phyloP scores from a whole-genome alignment of 1,139 yeast species.

The Sugiyamaella sp. region DNA sequence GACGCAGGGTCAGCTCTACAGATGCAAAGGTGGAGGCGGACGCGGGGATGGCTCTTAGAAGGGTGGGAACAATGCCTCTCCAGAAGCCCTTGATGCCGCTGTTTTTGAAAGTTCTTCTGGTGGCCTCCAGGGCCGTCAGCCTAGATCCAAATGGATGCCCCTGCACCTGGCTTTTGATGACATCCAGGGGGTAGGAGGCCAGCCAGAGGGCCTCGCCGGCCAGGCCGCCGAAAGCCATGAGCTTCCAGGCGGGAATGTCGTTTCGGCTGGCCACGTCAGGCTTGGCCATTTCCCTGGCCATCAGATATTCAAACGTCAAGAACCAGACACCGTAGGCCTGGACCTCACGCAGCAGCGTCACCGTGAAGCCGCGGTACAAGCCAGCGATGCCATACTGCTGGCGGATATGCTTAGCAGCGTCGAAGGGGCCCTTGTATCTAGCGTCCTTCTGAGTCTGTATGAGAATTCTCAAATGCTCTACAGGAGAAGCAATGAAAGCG shows the following conservation, averaged over 20 bases:
- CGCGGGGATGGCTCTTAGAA: conserved; percentile 71
- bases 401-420: conserved; percentile 54
- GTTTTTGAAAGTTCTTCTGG: conserved; percentile 48
- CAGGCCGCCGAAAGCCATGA: conserved; percentile 63
- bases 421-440: conserved; percentile 50
- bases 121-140: conserved; percentile 48
- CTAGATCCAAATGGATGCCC: conserved; percentile 55
- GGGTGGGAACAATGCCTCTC: conserved; percentile 72
- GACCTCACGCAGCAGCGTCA: conserved; percentile 66
- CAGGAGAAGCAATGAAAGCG: conserved; percentile 71
- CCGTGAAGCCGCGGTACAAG: conserved; percentile 59
- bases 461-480: conserved; percentile 73
- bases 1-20: conserved; percentile 66
- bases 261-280: conserved; percentile 42
- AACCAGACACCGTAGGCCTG: conserved; percentile 90
- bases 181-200: conserved; percentile 71
- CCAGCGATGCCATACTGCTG: conserved; percentile 55
- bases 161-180: conserved; percentile 69
- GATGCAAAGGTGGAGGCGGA: conserved; percentile 81
- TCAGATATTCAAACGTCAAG: conserved; percentile 65
- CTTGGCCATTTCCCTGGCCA: conserved; percentile 39
- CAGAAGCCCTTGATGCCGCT: conserved; percentile 65
- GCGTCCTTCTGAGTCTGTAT: conserved; percentile 58
- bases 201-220: conserved; percentile 79
- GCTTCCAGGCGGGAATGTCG: conserved; percentile 62